Evolutionary conservation across 306 rosid genomes (phyloP).

Genomic region (Lathyrus aphaca): DNA sequence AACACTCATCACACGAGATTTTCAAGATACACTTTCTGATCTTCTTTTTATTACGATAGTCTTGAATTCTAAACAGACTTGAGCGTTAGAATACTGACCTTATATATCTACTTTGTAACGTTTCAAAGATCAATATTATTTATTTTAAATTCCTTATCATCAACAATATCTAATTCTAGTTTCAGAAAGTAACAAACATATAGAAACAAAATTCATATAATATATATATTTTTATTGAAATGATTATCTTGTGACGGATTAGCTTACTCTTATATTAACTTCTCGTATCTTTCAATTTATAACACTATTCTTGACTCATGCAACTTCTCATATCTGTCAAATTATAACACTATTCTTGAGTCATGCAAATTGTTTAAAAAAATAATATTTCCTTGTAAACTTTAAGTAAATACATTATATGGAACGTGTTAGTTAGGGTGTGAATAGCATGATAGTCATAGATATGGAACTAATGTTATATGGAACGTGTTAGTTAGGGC

Average conservation of each 20-base stretch:
- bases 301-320: constrained; percentile 11
- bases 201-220: not conserved
- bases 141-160: no score
- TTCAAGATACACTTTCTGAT: no score
- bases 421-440: constrained; percentile 16
- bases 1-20: no score
- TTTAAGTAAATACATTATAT: not conserved
- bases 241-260: not conserved
- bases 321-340: not conserved
- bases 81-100: no score
- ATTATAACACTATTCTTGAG: constrained; percentile 10
- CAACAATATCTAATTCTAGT: no score
- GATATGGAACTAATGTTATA: not conserved
- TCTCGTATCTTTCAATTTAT: not conserved
- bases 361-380: not conserved
- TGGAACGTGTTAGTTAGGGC: no score
- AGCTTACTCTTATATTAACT: not conserved
- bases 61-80: no score
- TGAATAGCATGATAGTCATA: not conserved
- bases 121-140: no score
- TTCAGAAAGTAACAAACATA: no score
- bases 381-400: not conserved
- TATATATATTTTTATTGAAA: not conserved
- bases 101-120: no score
- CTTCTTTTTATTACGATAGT: no score